Evolutionary conservation across 768 basidiomycete species (phyloP), one percentile per base, ranked within the genome.

Genomic region (Boletales sp.): DNA sequence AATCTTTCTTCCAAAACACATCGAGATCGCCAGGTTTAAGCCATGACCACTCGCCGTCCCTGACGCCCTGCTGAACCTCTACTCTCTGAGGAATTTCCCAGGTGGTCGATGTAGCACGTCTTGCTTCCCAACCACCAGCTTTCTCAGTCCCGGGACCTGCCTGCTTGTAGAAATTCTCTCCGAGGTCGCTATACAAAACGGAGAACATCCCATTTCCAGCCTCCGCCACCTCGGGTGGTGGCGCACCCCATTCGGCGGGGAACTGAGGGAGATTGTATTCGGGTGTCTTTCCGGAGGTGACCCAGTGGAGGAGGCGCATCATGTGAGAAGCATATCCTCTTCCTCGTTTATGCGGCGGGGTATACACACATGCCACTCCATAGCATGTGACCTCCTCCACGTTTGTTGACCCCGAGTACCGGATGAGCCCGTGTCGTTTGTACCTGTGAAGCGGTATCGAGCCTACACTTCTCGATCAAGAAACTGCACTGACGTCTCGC

Each of bases 251-350:
- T 29, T 56, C 59, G 0, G 50, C 42, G 6, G 79, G 78, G 69
- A 70, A 74, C 43, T 45, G 43, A 9, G 58, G 69, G 54, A 70
- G 71, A 56, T 53, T 40, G 42, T 46, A n/a, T 62, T 62, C 24
- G 59, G 58, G 3, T 53, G 44, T 43, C 48, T 55, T 27, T 12
- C 70, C 67, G 6, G 76, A 77, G 34, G 78, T 64, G 12, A 80
- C 73, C 74, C 76, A 79, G 57, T 86, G 83, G 32, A 86, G 48
- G 19, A 86, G 72, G 13, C 75, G 70, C 82, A 85, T 82, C 82
- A 84, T 82, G 52, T 82, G 79, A 11, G 63, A 60, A 10, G 78
- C 82, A 52, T 83, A 85, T 17, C 84, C 83, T 45, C 76, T 76
- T 11, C 74, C 67, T 46, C 81, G 74, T 17, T 81, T 71, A 29